Evolutionary conservation across 805 yeast genomes (phyloP).

Genomic region (Candida vartiovaarae): DNA sequence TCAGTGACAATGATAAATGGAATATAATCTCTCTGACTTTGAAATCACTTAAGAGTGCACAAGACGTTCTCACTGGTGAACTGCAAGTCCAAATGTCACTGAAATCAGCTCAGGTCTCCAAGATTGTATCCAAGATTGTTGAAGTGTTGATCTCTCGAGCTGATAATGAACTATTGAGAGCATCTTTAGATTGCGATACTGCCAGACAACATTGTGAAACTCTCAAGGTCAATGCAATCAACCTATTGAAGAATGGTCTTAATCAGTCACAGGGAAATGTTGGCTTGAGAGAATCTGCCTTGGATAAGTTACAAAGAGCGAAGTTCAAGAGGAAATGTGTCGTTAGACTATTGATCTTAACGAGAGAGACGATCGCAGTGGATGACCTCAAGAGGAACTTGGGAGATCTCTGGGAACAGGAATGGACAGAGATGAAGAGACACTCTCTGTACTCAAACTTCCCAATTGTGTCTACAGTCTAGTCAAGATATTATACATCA

Average conservation of each 20-base stretch:
- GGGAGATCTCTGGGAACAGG: constrained; percentile 15
- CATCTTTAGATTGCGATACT: constrained; percentile 8
- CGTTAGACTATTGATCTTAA: constrained; percentile 16
- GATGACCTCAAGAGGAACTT: constrained; percentile 18
- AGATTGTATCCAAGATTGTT: constrained; percentile 14
- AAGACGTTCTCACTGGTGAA: constrained; percentile 10
- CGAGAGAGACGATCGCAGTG: constrained; percentile 7
- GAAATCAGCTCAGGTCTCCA: constrained; percentile 15
- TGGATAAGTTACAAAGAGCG: constrained; percentile 17
- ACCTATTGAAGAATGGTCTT: constrained; percentile 20
- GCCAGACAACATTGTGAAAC: constrained; percentile 8
- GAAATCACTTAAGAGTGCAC: constrained; percentile 14
- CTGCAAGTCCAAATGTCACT: constrained; percentile 6
- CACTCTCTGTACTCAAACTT: not conserved
- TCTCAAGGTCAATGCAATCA: constrained; percentile 12
- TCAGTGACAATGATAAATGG: constrained; percentile 12
- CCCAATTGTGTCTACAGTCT: not conserved
- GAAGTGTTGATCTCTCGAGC: constrained; percentile 20
- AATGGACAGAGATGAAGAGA: constrained; percentile 11
- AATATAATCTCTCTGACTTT: constrained; percentile 8
- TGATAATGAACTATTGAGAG: constrained; percentile 19
- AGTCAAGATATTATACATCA: too few species aligned
- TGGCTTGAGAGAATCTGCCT: constrained; percentile 19
- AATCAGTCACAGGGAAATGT: constrained; percentile 17
- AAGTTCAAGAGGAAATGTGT: constrained; percentile 19